Conservation (phyloP, 129 eudicot genomes). For the Chrysanthemum seticuspe region DNA sequence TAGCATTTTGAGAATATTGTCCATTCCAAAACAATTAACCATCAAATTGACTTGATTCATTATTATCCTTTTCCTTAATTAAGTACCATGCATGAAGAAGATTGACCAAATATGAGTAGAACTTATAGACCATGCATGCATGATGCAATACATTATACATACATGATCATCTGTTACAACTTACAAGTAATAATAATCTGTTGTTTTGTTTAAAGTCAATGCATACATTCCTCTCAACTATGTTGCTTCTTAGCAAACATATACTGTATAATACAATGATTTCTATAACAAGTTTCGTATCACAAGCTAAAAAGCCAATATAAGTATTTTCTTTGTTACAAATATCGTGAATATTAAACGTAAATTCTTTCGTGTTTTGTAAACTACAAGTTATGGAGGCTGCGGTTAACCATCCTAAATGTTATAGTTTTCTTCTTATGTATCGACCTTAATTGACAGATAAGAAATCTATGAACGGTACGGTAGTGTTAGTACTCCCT, state of each 20-base stretch:
- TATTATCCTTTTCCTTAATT: background rate
- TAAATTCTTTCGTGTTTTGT: constrained; percentile 10
- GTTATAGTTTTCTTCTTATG: background rate
- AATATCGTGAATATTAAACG: background rate
- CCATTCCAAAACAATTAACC: too few relatives aligned
- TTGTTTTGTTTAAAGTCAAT: constrained; percentile 5
- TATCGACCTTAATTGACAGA: constrained; percentile 19
- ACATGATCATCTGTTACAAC: constrained; percentile 1
- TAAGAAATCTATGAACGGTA: constrained; percentile 69
- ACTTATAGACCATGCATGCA: background rate
- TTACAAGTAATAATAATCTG: background rate
- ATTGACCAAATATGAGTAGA: background rate
- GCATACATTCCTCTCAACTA: constrained; percentile 2
- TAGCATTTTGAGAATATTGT: too few relatives aligned
- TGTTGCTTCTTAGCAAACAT: constrained; percentile 5
- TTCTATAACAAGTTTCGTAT: background rate
- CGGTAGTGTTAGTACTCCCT: constrained; percentile 5
- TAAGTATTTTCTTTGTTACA: constrained; percentile 8
- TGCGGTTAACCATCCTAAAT: constrained; percentile 30
- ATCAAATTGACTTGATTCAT: too few relatives aligned
- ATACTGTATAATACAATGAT: background rate
- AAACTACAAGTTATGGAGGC: constrained; percentile 19
- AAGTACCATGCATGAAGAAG: too few relatives aligned
- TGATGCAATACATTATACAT: background rate
- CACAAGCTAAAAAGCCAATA: background rate